Evolutionary conservation across 2,329 filamentous ascomycete species (phyloP).

Genomic region (Xylaria sp.): DNA sequence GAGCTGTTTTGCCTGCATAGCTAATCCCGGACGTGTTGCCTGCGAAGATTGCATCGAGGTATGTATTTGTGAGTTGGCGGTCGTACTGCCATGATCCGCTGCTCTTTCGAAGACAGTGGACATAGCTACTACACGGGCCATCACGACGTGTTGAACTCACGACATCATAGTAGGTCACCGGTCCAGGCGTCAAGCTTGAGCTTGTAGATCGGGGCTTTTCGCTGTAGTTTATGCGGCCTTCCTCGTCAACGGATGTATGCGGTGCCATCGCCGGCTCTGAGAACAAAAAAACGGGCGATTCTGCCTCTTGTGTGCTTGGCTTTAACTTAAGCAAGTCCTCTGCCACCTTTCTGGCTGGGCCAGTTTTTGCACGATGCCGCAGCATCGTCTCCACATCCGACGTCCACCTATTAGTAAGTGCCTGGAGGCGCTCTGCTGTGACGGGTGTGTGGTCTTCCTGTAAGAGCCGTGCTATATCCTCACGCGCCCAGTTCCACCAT

Average conservation of each 20-base stretch:
- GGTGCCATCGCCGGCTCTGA: slow-evolving; percentile 91
- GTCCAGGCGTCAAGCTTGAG: slow-evolving; percentile 94
- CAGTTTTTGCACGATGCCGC: slow-evolving; percentile 12
- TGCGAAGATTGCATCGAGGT: slow-evolving; percentile 89
- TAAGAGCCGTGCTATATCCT: slow-evolving; percentile 71
- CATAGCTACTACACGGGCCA: slow-evolving; percentile 81
- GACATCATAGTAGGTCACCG: slow-evolving; percentile 27
- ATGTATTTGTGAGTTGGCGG: slow-evolving; percentile 94
- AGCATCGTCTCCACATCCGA: slow-evolving; percentile 64
- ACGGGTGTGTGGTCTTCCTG: slow-evolving; percentile 13
- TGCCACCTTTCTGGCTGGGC: slow-evolving; percentile 13
- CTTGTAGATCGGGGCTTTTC: slow-evolving; percentile 87
- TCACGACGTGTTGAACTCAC: slow-evolving; percentile 23
- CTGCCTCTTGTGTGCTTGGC: slow-evolving; percentile 6
- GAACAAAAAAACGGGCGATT: slow-evolving; percentile 89
- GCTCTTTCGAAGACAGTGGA: slow-evolving; percentile 93
- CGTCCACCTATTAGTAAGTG: slow-evolving; percentile 95
- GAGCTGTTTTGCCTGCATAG: slow-evolving; percentile 91
- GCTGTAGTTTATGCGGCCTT: slow-evolving; percentile 90
- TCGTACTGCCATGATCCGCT: slow-evolving; percentile 98
- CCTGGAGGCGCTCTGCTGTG: slow-evolving; percentile 43
- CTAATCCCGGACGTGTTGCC: slow-evolving; percentile 87
- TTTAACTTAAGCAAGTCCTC: slow-evolving; percentile 25
- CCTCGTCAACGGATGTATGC: slow-evolving; percentile 86
- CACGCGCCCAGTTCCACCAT: slow-evolving; percentile 98